A percentile compares a stretch with the other conserved stretches of the same genome.
Evolutionary conservation across 176 grass and related monocot genomes (phyloP).

Genomic region (Chrysopogon serrulatus): DNA sequence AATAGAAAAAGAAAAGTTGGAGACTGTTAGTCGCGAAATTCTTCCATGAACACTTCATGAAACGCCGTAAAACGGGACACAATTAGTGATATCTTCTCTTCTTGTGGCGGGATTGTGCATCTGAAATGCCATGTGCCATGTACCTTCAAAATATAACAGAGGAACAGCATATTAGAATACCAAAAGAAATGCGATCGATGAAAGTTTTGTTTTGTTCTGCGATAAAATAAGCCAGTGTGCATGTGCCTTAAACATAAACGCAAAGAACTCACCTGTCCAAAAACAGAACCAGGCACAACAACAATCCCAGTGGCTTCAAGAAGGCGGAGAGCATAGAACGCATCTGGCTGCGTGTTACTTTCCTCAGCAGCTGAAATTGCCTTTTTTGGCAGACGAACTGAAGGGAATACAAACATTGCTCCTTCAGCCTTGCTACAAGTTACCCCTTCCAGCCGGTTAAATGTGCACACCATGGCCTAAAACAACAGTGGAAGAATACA

Average conservation of each 20-base stretch:
- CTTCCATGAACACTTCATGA: conserved; percentile 71
- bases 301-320: conserved; percentile 62
- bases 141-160: conserved; percentile 46
- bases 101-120: conserved; percentile 68
- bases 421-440: conserved; percentile 82
- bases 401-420: conserved; percentile 85
- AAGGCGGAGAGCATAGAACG: conserved; percentile 67
- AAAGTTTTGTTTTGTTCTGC: neutral
- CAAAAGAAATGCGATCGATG: neutral
- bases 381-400: conserved; percentile 48
- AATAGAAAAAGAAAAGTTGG: neutral
- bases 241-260: neutral
- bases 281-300: conserved; percentile 73
- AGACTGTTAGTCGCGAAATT: conserved; percentile 29
- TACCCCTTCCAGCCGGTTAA: conserved; percentile 66
- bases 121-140: conserved; percentile 83
- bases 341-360: conserved; percentile 51
- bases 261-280: conserved; percentile 57
- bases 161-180: conserved; percentile 16
- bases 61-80: conserved; percentile 56
- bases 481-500: neutral
- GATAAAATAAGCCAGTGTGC: neutral
- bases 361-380: conserved; percentile 57
- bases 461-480: conserved; percentile 63
- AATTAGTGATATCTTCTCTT: conserved; percentile 55